phyloP scores from a whole-genome alignment of 1,284 basidiomycete species.

The Polyporus tsugae region DNA sequence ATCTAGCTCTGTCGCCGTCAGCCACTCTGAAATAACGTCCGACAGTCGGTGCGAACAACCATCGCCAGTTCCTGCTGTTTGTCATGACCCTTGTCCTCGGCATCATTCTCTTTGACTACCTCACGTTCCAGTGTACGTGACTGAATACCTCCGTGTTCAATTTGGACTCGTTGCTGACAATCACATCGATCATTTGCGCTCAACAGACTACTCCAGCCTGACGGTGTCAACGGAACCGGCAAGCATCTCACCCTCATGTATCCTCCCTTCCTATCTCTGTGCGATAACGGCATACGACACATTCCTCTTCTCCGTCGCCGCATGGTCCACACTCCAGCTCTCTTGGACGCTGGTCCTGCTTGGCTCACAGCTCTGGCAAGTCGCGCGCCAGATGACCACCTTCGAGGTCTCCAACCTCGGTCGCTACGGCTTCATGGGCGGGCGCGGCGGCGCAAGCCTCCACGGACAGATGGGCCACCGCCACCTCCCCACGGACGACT shows the following conservation, averaged over 20 bases:
- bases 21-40: constrained; percentile 14
- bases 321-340: constrained; percentile 92
- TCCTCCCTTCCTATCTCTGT: constrained; percentile 78
- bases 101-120: constrained; percentile 82
- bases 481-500: constrained; percentile 42
- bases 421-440: constrained; percentile 97
- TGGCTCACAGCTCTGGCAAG: constrained; percentile 89
- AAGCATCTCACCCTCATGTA: constrained; percentile 65
- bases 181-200: not conserved
- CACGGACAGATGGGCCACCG: constrained; percentile 75
- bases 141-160: constrained; percentile 17
- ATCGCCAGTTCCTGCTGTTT: constrained; percentile 94
- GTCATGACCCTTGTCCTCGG: constrained; percentile 86
- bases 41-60: constrained; percentile 92
- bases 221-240: constrained; percentile 49
- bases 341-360: constrained; percentile 93
- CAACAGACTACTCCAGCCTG: constrained; percentile 59
- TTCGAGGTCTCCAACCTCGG: constrained; percentile 96
- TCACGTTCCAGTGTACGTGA: constrained; percentile 81
- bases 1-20: constrained; percentile 18
- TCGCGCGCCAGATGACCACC: constrained; percentile 95
- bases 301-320: constrained; percentile 83
- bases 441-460: constrained; percentile 79
- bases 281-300: constrained; percentile 75
- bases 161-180: not conserved